Percentiles rank a stretch among this genome's conserved stretches.
phyloP scores from a whole-genome alignment of 345 rosid genomes.

The Populus alba region DNA sequence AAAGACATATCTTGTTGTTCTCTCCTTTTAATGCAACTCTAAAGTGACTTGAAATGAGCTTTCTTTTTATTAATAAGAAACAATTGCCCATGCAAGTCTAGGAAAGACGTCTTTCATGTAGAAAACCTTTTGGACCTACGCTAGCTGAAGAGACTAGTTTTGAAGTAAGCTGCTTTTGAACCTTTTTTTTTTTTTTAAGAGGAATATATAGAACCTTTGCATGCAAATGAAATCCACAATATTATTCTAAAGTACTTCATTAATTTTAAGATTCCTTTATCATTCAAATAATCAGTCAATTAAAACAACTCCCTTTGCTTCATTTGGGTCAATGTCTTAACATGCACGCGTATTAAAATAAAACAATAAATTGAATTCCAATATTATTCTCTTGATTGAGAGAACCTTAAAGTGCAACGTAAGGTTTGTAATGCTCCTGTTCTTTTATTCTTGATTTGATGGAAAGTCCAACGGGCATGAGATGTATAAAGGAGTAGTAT shows the following conservation, averaged over 20 bases:
- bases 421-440: not conserved
- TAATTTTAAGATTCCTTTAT: slow-evolving; percentile 14
- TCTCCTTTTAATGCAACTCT: slow-evolving; percentile 54
- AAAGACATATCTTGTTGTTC: slow-evolving; percentile 48
- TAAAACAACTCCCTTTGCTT: slow-evolving; percentile 17
- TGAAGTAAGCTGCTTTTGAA: slow-evolving; percentile 38
- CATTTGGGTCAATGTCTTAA: slow-evolving; percentile 26
- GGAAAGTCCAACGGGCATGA: no score
- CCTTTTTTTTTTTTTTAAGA: slow-evolving; percentile 28
- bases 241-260: slow-evolving; percentile 20
- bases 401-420: not conserved
- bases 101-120: not conserved
- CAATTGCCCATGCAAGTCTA: slow-evolving; percentile 29
- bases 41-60: slow-evolving; percentile 50
- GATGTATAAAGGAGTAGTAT: no score
- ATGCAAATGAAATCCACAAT: slow-evolving; percentile 33
- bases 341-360: not conserved
- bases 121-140: slow-evolving; percentile 25
- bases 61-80: slow-evolving; percentile 36
- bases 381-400: not conserved
- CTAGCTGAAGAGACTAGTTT: slow-evolving; percentile 19
- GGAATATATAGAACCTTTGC: slow-evolving; percentile 39
- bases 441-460: no score
- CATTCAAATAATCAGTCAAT: slow-evolving; percentile 17
- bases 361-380: not conserved